Base-by-base conservation (phyloP, 192 early-diverging fungal genomes). In the Podila epigama region DNA sequence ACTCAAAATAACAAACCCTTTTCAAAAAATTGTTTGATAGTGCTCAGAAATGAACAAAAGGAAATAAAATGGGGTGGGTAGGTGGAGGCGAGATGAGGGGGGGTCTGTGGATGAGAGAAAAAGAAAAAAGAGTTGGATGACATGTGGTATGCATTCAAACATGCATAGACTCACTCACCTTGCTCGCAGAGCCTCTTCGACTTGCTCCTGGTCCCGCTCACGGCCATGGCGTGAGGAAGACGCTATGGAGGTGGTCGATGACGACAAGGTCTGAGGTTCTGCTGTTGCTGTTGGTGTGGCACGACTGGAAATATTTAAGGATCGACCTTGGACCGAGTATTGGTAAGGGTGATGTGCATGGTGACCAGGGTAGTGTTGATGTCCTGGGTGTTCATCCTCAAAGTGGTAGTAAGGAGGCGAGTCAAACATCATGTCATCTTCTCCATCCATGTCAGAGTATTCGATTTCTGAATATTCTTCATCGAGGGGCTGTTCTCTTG, bases 351-450 rank as follows among this genome's bases (percentile, higher is more conserved):
- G 51, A 0, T 53, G 67, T 5, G 42, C 41, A 11, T 42, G 54
- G 3, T 63, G 61, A 6, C 58, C 32, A n/a, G 29, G 39, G 15
- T 67, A 55, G 6, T 64, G 56, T 3, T 62, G 62, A 13, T 54
- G 44, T 2, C 36, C 63, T n/a, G 36, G 29, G 25, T 53, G 44
- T 25, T 77, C 73, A 33, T 77, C 73, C n/a, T 66, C 70, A 34
- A 66, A 66, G 37, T 66, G 59, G 37, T 66, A 75, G 42, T 75
- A 75, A 28, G 70, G 70, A 7, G 70, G 70, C 20, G 70, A 60
- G 51, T 77, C 73, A 50, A 68, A 77, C 42, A 77, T 68, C 73
- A 77, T 64, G 51, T 77, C 73, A 39, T 77, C 73, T 34, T 77
- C 73, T 0, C 73, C 73, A 41, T 77, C 73, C 60, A 77, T 68